Conservation (phyloP, 2,329 filamentous ascomycete species). For the Colletotrichum graminicola region DNA sequence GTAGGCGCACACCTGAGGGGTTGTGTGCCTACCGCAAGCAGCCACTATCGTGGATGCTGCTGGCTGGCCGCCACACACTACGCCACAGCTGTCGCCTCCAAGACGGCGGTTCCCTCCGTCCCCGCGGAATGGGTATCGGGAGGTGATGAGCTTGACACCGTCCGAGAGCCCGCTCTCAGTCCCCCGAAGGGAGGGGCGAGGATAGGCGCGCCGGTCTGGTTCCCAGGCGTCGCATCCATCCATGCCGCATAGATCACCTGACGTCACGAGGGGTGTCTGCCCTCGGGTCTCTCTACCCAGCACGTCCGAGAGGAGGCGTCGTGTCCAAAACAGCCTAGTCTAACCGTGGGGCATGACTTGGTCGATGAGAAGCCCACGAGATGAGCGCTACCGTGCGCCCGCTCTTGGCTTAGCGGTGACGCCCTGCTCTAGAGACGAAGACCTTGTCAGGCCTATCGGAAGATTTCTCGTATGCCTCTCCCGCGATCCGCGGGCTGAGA, state of each 20-base stretch:
- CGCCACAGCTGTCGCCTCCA: background rate
- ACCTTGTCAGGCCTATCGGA: constrained; percentile 24
- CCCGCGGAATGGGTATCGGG: constrained; percentile 7
- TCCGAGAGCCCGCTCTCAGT: constrained; percentile 8
- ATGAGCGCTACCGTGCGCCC: background rate
- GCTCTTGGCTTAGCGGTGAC: constrained; percentile 1
- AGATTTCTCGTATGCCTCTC: constrained; percentile 18
- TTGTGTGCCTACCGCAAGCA: background rate
- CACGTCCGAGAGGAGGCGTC: constrained; percentile 6
- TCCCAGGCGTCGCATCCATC: background rate
- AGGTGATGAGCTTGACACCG: constrained; percentile 10
- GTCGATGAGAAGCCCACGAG: background rate
- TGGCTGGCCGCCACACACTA: background rate
- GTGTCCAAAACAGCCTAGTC: constrained; percentile 1
- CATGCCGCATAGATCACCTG: constrained; percentile 13
- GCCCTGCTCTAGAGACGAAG: background rate
- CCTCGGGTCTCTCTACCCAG: constrained; percentile 11
- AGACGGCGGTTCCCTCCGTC: constrained; percentile 1
- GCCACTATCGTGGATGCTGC: background rate
- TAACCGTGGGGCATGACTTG: background rate
- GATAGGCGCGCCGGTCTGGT: background rate
- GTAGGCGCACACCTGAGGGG: background rate
- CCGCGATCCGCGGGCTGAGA: constrained; percentile 5
- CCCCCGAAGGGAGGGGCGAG: background rate
- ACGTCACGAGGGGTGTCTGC: background rate